A percentile compares a stretch with the other conserved stretches of the same genome.
Conservation (phyloP, 108 stramenopile genomes). For the Skeletonema grethae region DNA sequence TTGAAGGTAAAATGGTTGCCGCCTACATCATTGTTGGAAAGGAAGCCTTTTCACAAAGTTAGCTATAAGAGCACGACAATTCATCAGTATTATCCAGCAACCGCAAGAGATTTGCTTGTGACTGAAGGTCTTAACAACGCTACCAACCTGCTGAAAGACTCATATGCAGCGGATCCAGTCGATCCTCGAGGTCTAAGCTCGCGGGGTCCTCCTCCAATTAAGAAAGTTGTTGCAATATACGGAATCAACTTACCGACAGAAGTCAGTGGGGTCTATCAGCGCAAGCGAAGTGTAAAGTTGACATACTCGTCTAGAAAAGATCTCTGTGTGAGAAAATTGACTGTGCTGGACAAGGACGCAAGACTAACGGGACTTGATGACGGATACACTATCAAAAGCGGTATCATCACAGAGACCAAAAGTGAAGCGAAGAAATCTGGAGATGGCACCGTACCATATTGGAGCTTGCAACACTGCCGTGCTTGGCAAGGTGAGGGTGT, state of each 20-base stretch:
- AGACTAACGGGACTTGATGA: constrained; percentile 16
- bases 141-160: constrained; percentile 5
- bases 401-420: constrained; percentile 58
- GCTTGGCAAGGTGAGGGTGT: constrained; percentile 46
- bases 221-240: constrained; percentile 59
- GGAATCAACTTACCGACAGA: constrained; percentile 67
- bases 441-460: constrained; percentile 65
- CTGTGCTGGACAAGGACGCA: constrained; percentile 48
- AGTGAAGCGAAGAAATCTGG: constrained; percentile 15
- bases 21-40: not conserved
- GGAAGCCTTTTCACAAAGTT: not conserved
- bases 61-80: not conserved
- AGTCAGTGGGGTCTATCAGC: constrained; percentile 52
- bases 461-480: constrained; percentile 52
- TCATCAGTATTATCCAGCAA: not conserved
- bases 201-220: constrained; percentile 59
- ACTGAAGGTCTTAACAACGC: constrained; percentile 20
- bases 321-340: constrained; percentile 19
- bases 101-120: not conserved
- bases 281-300: constrained; percentile 33
- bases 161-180: constrained; percentile 22
- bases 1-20: not conserved
- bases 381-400: constrained; percentile 32
- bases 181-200: constrained; percentile 21
- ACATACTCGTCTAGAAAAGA: constrained; percentile 5